Conservation (phyloP, 192 early-diverging fungal genomes). For the Chytriomyces sp. region DNA sequence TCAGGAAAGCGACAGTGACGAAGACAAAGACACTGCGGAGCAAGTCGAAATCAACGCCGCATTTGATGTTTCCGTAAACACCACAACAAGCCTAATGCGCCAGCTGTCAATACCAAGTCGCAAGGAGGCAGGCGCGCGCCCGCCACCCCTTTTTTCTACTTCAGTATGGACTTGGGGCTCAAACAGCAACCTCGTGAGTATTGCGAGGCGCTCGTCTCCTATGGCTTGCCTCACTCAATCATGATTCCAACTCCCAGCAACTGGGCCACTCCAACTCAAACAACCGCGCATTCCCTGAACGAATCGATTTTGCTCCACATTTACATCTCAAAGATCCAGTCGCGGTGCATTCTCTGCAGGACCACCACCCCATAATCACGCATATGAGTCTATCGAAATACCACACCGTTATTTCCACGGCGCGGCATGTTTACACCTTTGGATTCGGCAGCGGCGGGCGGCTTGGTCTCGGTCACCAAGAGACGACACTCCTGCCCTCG, state of each 20-base stretch:
- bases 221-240: not conserved
- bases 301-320: conserved; percentile 50
- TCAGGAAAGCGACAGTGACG: not conserved
- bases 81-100: conserved; percentile 18
- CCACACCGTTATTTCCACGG: conserved; percentile 59
- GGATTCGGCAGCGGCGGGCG: conserved; percentile 74
- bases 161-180: conserved; percentile 75
- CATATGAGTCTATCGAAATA: conserved; percentile 68
- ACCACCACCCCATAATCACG: conserved; percentile 36
- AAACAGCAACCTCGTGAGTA: conserved; percentile 62
- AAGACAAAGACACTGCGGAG: conserved; percentile 33
- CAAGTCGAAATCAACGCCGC: conserved; percentile 53
- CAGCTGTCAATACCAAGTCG: no score
- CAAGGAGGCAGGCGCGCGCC: no score
- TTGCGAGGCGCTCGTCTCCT: not conserved
- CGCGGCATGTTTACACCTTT: conserved; percentile 47
- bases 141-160: conserved; percentile 35
- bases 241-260: conserved; percentile 12
- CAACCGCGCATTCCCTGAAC: conserved; percentile 64
- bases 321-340: conserved; percentile 27
- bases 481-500: conserved; percentile 59
- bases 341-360: conserved; percentile 26
- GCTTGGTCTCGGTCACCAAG: conserved; percentile 63
- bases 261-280: conserved; percentile 70
- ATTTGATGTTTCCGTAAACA: conserved; percentile 32